Conservation (phyloP, 192 early-diverging fungal species). For the Backusella australiensis region DNA sequence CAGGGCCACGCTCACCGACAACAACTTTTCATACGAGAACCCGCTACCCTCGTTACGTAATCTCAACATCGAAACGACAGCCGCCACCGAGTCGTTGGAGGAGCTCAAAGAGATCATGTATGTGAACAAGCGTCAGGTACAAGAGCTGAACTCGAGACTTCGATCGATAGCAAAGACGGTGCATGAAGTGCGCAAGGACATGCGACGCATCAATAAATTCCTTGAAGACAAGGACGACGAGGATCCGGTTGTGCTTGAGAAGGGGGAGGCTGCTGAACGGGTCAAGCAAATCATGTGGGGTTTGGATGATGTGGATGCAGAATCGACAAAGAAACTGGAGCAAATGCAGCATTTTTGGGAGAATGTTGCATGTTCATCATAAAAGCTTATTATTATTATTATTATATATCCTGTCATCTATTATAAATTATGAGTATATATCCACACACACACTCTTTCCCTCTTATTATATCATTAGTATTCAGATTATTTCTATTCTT, state of each 20-base stretch:
- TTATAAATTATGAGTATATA: background rate
- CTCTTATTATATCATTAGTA: background rate
- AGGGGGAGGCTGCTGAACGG: slow-evolving; percentile 35
- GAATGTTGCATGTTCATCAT: slow-evolving; percentile 3
- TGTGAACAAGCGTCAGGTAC: slow-evolving; percentile 39
- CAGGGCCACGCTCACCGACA: slow-evolving; percentile 18
- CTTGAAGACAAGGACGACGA: slow-evolving; percentile 39
- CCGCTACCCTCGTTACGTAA: slow-evolving; percentile 30
- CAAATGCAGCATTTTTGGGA: slow-evolving; percentile 39
- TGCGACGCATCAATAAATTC: slow-evolving; percentile 33
- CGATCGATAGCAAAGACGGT: slow-evolving; percentile 39
- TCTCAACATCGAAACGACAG: slow-evolving; percentile 25
- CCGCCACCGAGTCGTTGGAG: slow-evolving; percentile 32
- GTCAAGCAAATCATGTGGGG: slow-evolving; percentile 43
- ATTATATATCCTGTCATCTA: background rate
- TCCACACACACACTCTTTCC: background rate
- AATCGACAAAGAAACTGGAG: slow-evolving; percentile 29
- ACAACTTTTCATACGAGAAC: slow-evolving; percentile 25
- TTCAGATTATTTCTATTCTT: background rate
- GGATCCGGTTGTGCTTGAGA: slow-evolving; percentile 33
- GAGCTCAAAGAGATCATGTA: slow-evolving; percentile 43
- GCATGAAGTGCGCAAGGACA: slow-evolving; percentile 38
- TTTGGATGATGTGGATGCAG: slow-evolving; percentile 36
- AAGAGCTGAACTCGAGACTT: slow-evolving; percentile 33
- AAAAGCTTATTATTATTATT: background rate